These are phyloP conservation scores for Fusarium sp. DNA, from an alignment of 2,329 filamentous ascomycete species.

Conservation along the genomic window DNA sequence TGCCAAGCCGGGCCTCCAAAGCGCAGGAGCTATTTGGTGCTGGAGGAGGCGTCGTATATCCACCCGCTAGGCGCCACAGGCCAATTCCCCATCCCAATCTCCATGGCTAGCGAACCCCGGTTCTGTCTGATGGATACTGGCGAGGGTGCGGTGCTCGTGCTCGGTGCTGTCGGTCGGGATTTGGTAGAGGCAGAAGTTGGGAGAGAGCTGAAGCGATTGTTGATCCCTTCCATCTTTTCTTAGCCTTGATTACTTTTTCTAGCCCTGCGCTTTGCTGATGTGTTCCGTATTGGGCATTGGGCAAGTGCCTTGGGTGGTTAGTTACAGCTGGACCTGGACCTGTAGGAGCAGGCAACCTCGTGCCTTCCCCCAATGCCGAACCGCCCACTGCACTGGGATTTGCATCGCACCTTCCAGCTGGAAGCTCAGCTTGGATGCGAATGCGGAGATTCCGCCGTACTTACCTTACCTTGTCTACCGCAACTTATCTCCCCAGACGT, in stretches of 20 bases:
- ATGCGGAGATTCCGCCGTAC: conserved; percentile 15
- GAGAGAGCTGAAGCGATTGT: conserved; percentile 12
- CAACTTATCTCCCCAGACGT: not conserved
- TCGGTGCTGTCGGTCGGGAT: not conserved
- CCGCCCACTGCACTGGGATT: not conserved
- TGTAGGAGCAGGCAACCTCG: not conserved
- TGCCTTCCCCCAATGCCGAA: conserved; percentile 11
- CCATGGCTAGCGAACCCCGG: conserved; percentile 27
- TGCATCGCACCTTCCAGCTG: conserved; percentile 4
- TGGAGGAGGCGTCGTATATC: conserved; percentile 15
- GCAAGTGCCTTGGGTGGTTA: not conserved
- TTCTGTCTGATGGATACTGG: not conserved
- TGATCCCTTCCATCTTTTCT: conserved; percentile 29
- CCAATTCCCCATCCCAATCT: conserved; percentile 39
- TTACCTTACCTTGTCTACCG: not conserved
- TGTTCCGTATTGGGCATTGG: not conserved
- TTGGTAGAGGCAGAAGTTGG: not conserved
- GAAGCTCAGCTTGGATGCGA: conserved; percentile 19
- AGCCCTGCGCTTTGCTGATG: not conserved
- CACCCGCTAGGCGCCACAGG: conserved; percentile 31
- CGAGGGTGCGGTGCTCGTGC: conserved; percentile 9
- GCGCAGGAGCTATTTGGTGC: conserved; percentile 22
- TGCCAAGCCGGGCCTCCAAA: conserved; percentile 21
- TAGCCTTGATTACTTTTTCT: conserved; percentile 3
- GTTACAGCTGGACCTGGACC: not conserved